These are phyloP conservation scores for Knoxia roxburghii DNA, from an alignment of 257 asterid genomes.

Conservation along the genomic window DNA sequence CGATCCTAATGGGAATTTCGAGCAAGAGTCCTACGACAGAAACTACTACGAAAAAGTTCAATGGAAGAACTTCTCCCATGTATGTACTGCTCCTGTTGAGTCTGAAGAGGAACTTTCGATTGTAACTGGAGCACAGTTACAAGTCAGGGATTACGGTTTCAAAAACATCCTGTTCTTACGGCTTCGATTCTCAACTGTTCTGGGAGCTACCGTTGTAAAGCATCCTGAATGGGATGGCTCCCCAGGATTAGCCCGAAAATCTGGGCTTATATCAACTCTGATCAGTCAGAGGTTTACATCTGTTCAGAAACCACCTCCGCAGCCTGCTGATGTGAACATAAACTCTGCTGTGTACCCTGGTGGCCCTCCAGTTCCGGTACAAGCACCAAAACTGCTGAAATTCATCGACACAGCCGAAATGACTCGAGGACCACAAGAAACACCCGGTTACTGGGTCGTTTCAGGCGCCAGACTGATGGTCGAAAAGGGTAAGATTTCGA, in stretches of 20 bases:
- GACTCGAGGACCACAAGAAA: slow-evolving; percentile 91
- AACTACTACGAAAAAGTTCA: slow-evolving; percentile 78
- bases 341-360: slow-evolving; percentile 96
- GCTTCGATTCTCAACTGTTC: slow-evolving; percentile 65
- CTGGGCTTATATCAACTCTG: slow-evolving; percentile 89
- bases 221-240: slow-evolving; percentile 97
- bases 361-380: slow-evolving; percentile 83
- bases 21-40: slow-evolving; percentile 60
- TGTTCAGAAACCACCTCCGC: slow-evolving; percentile 71
- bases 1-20: slow-evolving; percentile 54
- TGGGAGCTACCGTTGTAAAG: slow-evolving; percentile 61
- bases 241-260: slow-evolving; percentile 79
- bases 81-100: slow-evolving; percentile 94
- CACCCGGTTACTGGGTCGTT: slow-evolving; percentile 97
- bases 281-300: slow-evolving; percentile 85
- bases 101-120: slow-evolving; percentile 76
- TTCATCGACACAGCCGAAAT: slow-evolving; percentile 89
- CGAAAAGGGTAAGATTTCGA: slow-evolving; percentile 81
- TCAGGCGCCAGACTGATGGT: slow-evolving; percentile 93
- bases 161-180: slow-evolving; percentile 75
- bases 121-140: slow-evolving; percentile 85
- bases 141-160: slow-evolving; percentile 70
- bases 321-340: slow-evolving; percentile 84
- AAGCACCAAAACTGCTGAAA: slow-evolving; percentile 71
- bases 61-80: slow-evolving; percentile 97